phyloP scores from a whole-genome alignment of 305 asterid genomes.

The Solanum chacoense region DNA sequence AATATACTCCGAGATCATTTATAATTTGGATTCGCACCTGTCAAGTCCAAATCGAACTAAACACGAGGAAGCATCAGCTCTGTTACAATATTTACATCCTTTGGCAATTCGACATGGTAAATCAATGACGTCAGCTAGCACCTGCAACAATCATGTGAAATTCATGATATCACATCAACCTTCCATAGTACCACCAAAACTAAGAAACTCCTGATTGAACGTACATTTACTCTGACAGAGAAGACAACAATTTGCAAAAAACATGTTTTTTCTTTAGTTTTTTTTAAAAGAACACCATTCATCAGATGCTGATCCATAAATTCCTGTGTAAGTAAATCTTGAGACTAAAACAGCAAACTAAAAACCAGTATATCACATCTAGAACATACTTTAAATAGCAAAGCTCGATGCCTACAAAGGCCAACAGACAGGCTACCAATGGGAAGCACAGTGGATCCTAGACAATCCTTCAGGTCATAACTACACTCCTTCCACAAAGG shows the following conservation, averaged over 20 bases:
- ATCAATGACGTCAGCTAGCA: slow-evolving; percentile 79
- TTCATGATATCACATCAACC: slow-evolving; percentile 7
- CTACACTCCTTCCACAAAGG: slow-evolving; percentile 77
- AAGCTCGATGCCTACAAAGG: slow-evolving; percentile 79
- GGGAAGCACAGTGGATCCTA: slow-evolving; percentile 77
- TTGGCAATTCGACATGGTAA: slow-evolving; percentile 96
- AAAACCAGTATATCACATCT: not conserved
- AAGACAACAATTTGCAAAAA: not conserved
- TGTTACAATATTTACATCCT: slow-evolving; percentile 87
- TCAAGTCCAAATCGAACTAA: slow-evolving; percentile 85
- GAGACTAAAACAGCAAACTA: not conserved
- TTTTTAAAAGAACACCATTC: not conserved
- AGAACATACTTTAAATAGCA: slow-evolving; percentile 82
- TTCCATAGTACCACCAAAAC: not conserved
- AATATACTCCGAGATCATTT: not conserved
- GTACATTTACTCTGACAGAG: not conserved
- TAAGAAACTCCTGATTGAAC: not conserved
- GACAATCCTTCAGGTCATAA: slow-evolving; percentile 71
- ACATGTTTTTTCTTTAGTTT: not conserved
- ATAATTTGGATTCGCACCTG: slow-evolving; percentile 37
- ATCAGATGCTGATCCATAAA: slow-evolving; percentile 4
- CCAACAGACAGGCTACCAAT: slow-evolving; percentile 78
- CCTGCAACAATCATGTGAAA: slow-evolving; percentile 38
- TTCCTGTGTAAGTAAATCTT: not conserved
- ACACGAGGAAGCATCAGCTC: slow-evolving; percentile 90